phyloP scores from a whole-genome alignment of 495 filamentous ascomycete genomes.

The Penicillium argentinense region DNA sequence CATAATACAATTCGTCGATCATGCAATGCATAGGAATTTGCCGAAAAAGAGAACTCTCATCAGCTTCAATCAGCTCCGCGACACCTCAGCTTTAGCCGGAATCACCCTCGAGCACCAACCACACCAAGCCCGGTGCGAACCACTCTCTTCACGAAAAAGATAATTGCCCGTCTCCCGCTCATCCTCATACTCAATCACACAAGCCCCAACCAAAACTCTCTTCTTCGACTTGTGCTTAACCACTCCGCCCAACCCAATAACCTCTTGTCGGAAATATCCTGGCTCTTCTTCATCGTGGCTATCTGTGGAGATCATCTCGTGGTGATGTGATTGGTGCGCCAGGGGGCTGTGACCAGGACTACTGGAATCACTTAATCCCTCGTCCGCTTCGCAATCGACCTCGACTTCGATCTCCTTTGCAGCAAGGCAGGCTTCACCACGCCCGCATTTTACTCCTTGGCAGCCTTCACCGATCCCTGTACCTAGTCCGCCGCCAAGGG shows the following conservation, averaged over 20 bases:
- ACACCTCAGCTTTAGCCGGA: conserved; percentile 29
- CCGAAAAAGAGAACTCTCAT: no score
- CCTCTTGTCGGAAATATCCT: conserved; percentile 79
- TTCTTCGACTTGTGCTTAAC: conserved; percentile 80
- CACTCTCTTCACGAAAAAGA: conserved; percentile 63
- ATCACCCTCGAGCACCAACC: conserved; percentile 51
- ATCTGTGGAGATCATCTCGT: conserved; percentile 19
- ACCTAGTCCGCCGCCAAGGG: conserved; percentile 70
- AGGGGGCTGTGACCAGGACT: conserved; percentile 17
- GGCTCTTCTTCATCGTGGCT: conserved; percentile 46
- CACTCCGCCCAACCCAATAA: conserved; percentile 81
- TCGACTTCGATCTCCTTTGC: conserved; percentile 74
- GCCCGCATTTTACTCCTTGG: conserved; percentile 81
- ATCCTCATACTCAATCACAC: conserved; percentile 79
- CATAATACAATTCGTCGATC: no score
- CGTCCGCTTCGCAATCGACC: conserved; percentile 72
- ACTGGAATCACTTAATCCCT: conserved; percentile 32
- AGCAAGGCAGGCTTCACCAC: conserved; percentile 66
- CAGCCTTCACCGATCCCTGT: conserved; percentile 87
- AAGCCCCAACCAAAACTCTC: conserved; percentile 73
- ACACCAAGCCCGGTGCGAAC: conserved; percentile 48
- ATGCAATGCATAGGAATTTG: no score
- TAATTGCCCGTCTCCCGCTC: conserved; percentile 63
- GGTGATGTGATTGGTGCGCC: conserved; percentile 12
- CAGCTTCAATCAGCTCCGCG: background rate